Percentiles rank a stretch among this genome's conserved stretches.
These are phyloP conservation scores for Trapa incisa DNA, from an alignment of 345 rosid genomes.

Conservation along the genomic window DNA sequence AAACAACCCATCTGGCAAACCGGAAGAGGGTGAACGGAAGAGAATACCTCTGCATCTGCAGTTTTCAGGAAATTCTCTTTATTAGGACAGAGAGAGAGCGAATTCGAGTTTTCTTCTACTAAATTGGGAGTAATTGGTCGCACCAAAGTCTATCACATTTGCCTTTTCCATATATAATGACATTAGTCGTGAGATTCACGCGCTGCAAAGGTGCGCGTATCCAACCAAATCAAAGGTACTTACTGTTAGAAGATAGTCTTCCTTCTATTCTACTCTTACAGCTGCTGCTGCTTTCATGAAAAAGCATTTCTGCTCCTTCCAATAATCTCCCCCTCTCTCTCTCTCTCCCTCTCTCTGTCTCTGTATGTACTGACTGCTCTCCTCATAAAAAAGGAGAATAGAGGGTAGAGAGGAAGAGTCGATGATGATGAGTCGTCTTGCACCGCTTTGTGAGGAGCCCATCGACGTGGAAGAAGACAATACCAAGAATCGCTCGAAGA, in stretches of 20 bases:
- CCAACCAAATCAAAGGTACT: not conserved
- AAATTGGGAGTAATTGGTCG: no score
- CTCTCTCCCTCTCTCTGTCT: constrained; percentile 4
- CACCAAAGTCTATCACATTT: not conserved
- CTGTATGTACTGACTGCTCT: not conserved
- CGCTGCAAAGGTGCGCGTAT: constrained; percentile 15
- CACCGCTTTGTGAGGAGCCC: constrained; percentile 80
- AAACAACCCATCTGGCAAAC: no score
- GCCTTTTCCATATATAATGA: not conserved
- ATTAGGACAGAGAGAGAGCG: no score
- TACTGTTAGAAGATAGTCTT: not conserved
- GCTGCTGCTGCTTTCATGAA: not conserved
- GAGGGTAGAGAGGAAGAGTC: not conserved
- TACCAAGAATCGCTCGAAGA: constrained; percentile 20
- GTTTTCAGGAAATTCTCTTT: no score
- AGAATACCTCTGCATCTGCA: no score
- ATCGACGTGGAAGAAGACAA: constrained; percentile 34
- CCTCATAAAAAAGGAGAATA: not conserved
- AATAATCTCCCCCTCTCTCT: constrained; percentile 4
- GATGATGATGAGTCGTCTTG: constrained; percentile 56
- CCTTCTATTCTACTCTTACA: constrained; percentile 8
- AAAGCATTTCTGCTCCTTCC: not conserved
- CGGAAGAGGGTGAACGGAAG: no score
- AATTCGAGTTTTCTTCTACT: no score
- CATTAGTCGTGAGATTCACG: constrained; percentile 9